Percentiles rank a stretch among this genome's conserved stretches.
Conservation (phyloP, 768 basidiomycete genomes). For the Tricholoma bakamatsutake region DNA sequence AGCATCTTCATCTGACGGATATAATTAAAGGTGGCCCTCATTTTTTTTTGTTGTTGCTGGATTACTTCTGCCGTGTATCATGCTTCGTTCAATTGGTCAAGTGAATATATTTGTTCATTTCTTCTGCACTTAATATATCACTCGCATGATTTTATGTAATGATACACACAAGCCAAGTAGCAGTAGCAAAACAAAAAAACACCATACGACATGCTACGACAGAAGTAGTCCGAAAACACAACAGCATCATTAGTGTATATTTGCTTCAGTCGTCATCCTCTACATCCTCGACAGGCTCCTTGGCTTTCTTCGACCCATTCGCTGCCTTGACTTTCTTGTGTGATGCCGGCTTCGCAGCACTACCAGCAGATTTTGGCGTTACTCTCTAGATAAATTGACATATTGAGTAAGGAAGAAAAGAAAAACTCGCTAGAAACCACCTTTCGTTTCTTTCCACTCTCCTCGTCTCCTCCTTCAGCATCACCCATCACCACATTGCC, state of each 20-base stretch:
- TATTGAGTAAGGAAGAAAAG: slow-evolving; percentile 3
- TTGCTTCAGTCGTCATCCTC: slow-evolving; percentile 23
- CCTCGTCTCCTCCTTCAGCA: slow-evolving; percentile 29
- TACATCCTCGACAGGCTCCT: slow-evolving; percentile 42
- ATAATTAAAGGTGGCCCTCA: not conserved
- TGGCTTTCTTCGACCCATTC: slow-evolving; percentile 42
- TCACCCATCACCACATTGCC: slow-evolving; percentile 39
- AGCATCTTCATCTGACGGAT: not conserved
- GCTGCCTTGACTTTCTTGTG: slow-evolving; percentile 38
- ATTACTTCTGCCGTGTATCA: too few relatives aligned
- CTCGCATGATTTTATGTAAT: not conserved
- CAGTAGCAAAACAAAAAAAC: not conserved
- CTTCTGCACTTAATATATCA: not conserved
- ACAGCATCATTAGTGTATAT: not conserved
- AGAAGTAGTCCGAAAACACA: not conserved
- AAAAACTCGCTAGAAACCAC: slow-evolving; percentile 23
- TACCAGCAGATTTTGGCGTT: slow-evolving; percentile 32
- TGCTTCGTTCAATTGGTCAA: not conserved
- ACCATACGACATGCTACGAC: not conserved
- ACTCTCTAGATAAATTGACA: slow-evolving; percentile 28
- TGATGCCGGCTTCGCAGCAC: slow-evolving; percentile 39
- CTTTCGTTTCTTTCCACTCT: slow-evolving; percentile 66
- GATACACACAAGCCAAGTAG: not conserved
- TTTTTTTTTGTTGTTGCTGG: too few relatives aligned
- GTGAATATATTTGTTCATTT: not conserved